Percentiles rank a stretch among this genome's conserved stretches.
phyloP scores from a whole-genome alignment of 1,284 basidiomycete genomes.

The Ceratobasidium sp. region DNA sequence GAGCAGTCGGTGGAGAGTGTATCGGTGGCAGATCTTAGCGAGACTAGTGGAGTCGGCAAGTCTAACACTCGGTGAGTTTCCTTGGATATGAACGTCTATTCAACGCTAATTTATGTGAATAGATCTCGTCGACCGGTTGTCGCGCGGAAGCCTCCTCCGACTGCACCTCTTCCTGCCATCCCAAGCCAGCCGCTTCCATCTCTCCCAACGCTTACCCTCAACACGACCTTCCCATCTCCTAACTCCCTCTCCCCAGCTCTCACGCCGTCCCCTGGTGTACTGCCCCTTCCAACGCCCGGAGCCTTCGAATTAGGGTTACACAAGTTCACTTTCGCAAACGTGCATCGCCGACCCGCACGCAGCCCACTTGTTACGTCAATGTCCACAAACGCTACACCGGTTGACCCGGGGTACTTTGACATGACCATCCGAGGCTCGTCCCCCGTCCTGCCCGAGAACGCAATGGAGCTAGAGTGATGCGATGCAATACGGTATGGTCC shows the following conservation, averaged over 20 bases:
- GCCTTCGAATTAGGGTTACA: constrained; percentile 1
- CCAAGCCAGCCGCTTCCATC: not conserved
- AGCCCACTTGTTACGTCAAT: constrained; percentile 16
- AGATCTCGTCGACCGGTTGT: not conserved
- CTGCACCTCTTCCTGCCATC: not conserved
- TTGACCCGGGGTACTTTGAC: constrained; percentile 28
- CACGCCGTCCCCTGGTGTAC: constrained; percentile 24
- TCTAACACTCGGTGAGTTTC: not conserved
- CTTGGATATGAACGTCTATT: not conserved
- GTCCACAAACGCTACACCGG: not conserved
- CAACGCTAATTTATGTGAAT: not conserved
- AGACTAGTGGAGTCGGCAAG: not conserved
- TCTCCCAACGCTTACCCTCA: constrained; percentile 13
- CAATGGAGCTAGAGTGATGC: constrained; percentile 21
- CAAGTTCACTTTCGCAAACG: constrained; percentile 27
- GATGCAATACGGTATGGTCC: too few relatives aligned
- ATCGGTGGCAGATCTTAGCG: not conserved
- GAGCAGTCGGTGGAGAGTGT: constrained; percentile 10
- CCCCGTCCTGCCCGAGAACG: constrained; percentile 32
- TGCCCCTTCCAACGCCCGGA: constrained; percentile 21
- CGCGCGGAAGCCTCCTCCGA: constrained; percentile 38
- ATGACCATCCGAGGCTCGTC: constrained; percentile 17
- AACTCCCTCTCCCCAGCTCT: constrained; percentile 20
- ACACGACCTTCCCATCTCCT: constrained; percentile 23
- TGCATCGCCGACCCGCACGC: not conserved